Base-by-base conservation (phyloP, 2,329 filamentous ascomycete species). In the Arthrinium phaeospermum region DNA sequence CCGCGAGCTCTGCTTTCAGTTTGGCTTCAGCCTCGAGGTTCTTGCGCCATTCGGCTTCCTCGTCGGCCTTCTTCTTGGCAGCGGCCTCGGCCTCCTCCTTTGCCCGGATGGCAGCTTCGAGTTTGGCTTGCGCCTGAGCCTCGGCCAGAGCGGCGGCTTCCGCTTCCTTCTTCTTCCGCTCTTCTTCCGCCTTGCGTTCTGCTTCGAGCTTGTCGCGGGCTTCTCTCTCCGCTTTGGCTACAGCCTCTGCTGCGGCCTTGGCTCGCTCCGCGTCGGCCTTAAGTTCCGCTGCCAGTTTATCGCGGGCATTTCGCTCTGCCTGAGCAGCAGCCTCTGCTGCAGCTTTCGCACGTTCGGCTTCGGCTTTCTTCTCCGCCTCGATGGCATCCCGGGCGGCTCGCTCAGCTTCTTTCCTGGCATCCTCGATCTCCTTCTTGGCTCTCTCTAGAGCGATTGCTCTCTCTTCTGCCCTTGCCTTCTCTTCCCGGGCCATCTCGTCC, bases 321-420 rank as follows among this genome's bases (percentile, higher is more conserved):
- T 87, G 86, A 7, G 88, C 83, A 72, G 83, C 83, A 24, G 74
- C 74, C 70, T 79, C 79, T 37, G 74, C 79, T 44, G 82, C 80
- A 72, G 73, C 76, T 72, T 75, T 74, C 37, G 74, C 76, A 70
- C 79, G 76, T 70, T 83, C 80, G 49, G 82, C 82, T 68, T 84
- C 83, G 5, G 80, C 79, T 71, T 80, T 83, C 64, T 77, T 79
- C 73, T 83, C 82, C 19, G 78, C 79, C 72, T 84, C 83, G 7
- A 85, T 76, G 46, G 81, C 79, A 69, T 85, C 82, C 67, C 79
- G 79, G 3, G 86, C 84, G 1, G 80, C 80, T 49, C 79, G 81
- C 73, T 87, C 86, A 1, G 86, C 86, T 46, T 88, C 86, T 24
- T 76, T 79, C 72, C 79, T 84, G 8, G 86, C 86, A 34, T 81